These are phyloP conservation scores for Penicillium daleae DNA, from an alignment of 495 filamentous ascomycete species.

Conservation along the genomic window DNA sequence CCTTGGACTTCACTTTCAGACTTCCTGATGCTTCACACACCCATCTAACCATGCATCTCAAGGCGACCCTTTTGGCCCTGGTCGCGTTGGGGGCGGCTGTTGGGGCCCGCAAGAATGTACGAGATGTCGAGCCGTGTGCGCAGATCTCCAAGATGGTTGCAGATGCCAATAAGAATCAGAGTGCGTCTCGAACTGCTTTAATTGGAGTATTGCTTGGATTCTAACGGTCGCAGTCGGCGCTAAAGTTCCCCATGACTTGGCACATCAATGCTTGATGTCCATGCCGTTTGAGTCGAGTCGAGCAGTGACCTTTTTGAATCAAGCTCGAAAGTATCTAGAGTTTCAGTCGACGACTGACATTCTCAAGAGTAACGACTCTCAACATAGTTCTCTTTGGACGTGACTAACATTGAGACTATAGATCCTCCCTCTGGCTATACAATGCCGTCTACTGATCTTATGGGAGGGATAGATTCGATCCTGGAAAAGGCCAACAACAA, in stretches of 20 bases:
- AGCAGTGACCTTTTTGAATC: conserved; percentile 53
- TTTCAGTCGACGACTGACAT: conserved; percentile 61
- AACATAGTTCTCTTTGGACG: background rate
- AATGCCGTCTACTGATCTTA: conserved; percentile 56
- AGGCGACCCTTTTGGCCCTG: conserved; percentile 15
- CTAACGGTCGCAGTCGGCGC: conserved; percentile 27
- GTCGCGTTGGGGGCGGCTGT: conserved; percentile 22
- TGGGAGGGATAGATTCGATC: conserved; percentile 48
- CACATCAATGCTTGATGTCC: conserved; percentile 55
- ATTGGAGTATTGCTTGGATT: background rate
- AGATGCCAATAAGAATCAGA: conserved; percentile 21
- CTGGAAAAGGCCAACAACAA: conserved; percentile 39
- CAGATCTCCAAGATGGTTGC: conserved; percentile 26
- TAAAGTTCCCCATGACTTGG: conserved; percentile 34
- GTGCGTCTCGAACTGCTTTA: conserved; percentile 14
- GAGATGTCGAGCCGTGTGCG: conserved; percentile 33
- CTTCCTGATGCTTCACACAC: conserved; percentile 12
- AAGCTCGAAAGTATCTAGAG: conserved; percentile 59
- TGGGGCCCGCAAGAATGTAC: conserved; percentile 18
- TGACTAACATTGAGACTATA: conserved; percentile 11
- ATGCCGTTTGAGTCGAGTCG: conserved; percentile 59
- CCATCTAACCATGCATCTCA: conserved; percentile 25
- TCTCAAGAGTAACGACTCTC: conserved; percentile 40
- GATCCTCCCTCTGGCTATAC: conserved; percentile 59
- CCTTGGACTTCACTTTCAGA: background rate